Percentiles rank a stretch among this genome's conserved stretches.
phyloP scores from a whole-genome alignment of 371 early-diverging fungal species.

The Mortierella sp. region DNA sequence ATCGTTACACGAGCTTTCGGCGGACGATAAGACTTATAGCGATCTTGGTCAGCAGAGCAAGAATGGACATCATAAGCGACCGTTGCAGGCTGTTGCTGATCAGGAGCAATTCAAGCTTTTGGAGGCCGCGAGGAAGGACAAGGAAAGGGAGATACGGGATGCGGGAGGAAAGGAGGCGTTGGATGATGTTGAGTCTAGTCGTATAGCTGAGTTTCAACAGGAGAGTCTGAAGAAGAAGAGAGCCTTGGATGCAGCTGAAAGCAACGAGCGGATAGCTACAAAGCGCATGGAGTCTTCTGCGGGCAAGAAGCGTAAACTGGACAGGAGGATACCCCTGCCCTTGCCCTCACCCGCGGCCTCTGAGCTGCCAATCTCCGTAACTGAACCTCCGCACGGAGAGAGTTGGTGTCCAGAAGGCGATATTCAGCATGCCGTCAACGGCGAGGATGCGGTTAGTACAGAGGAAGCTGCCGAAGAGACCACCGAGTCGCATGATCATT shows the following conservation, averaged over 20 bases:
- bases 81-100: conserved; percentile 41
- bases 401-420: background rate
- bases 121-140: conserved; percentile 30
- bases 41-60: conserved; percentile 31
- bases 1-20: conserved; percentile 36
- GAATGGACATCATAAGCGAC: conserved; percentile 54
- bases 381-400: background rate
- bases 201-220: background rate
- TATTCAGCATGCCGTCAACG: background rate
- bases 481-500: background rate
- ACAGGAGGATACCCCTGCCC: background rate
- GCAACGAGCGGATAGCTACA: background rate
- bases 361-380: background rate
- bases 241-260: background rate
- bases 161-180: conserved; percentile 5
- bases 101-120: conserved; percentile 50
- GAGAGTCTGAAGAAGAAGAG: background rate
- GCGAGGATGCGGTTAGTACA: background rate
- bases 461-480: background rate
- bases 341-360: background rate
- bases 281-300: too few relatives aligned
- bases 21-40: conserved; percentile 19
- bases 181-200: background rate
- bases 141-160: background rate
- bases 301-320: background rate